Percentiles rank a stretch among this genome's conserved stretches.
Evolutionary conservation across 495 filamentous ascomycete genomes (phyloP).

Genomic region (Zalerion maritima): DNA sequence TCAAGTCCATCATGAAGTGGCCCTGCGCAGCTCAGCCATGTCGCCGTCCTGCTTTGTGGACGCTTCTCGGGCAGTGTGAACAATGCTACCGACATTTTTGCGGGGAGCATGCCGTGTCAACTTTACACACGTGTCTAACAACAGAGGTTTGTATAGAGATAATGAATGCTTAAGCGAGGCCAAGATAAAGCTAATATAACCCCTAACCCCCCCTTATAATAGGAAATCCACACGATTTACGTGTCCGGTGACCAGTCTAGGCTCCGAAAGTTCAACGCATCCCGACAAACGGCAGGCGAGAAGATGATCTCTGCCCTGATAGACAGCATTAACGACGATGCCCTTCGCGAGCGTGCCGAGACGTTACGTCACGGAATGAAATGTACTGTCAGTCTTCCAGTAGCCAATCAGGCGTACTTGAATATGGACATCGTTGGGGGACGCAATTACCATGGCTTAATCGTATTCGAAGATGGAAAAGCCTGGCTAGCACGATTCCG

Average conservation of each 20-base stretch:
- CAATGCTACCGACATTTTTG: slow-evolving; percentile 22
- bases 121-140: slow-evolving; percentile 10
- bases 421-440: slow-evolving; percentile 8
- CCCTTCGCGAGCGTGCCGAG: slow-evolving; percentile 8
- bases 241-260: slow-evolving; percentile 5
- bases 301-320: slow-evolving; percentile 7
- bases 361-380: slow-evolving; percentile 8
- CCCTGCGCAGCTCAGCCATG: slow-evolving; percentile 8
- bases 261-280: slow-evolving; percentile 5
- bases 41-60: slow-evolving; percentile 5
- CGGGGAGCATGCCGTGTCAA: slow-evolving; percentile 3
- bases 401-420: slow-evolving; percentile 9
- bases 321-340: slow-evolving; percentile 7
- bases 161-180: slow-evolving; percentile 6
- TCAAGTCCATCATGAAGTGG: slow-evolving; percentile 9
- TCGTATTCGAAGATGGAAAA: slow-evolving; percentile 9
- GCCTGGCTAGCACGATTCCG: slow-evolving; percentile 9
- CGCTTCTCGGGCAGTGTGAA: slow-evolving; percentile 7
- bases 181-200: slow-evolving; percentile 6
- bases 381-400: slow-evolving; percentile 9
- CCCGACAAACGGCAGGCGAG: slow-evolving; percentile 7
- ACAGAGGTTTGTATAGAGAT: slow-evolving; percentile 6
- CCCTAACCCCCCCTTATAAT: slow-evolving; percentile 1
- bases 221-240: slow-evolving; percentile 9
- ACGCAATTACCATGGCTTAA: slow-evolving; percentile 9